phyloP scores from a whole-genome alignment of 2,329 filamentous ascomycete genomes.

The Colletotrichum tofieldiae region DNA sequence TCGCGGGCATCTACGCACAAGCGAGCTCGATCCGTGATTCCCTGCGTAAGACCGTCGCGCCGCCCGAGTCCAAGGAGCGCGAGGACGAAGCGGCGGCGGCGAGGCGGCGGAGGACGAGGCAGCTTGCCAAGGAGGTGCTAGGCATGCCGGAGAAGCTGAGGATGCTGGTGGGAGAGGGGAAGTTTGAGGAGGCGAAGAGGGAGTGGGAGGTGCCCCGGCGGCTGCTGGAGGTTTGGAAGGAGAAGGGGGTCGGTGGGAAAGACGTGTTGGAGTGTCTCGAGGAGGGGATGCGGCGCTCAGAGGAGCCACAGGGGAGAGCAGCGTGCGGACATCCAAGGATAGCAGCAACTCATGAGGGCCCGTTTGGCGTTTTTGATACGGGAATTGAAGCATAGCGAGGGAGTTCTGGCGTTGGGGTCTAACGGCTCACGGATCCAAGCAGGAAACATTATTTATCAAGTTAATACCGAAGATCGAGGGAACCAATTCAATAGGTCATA shows the following conservation, averaged over 20 bases:
- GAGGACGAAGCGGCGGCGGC: slow-evolving; percentile 53
- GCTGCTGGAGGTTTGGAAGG: slow-evolving; percentile 68
- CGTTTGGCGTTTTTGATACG: background rate
- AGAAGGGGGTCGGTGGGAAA: slow-evolving; percentile 67
- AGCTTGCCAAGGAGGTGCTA: slow-evolving; percentile 75
- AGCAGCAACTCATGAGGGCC: slow-evolving; percentile 35
- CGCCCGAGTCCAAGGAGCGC: slow-evolving; percentile 60
- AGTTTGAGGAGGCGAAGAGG: slow-evolving; percentile 71
- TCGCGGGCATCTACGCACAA: slow-evolving; percentile 80
- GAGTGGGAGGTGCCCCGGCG: slow-evolving; percentile 70
- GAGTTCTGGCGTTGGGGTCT: slow-evolving; percentile 23
- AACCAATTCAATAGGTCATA: background rate
- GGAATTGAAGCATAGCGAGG: slow-evolving; percentile 29
- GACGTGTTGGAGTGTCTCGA: slow-evolving; percentile 69
- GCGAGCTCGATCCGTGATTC: slow-evolving; percentile 69
- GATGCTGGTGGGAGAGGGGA: slow-evolving; percentile 71
- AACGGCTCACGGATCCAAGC: background rate
- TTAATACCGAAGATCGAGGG: background rate
- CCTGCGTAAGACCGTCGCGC: slow-evolving; percentile 63
- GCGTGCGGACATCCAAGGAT: slow-evolving; percentile 40
- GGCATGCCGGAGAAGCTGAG: slow-evolving; percentile 73
- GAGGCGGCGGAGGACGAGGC: slow-evolving; percentile 60
- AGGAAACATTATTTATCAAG: background rate
- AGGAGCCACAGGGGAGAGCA: slow-evolving; percentile 42
- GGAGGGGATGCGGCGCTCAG: slow-evolving; percentile 67